phyloP scores from a whole-genome alignment of 192 early-diverging fungal species.

The Dispira simplex region DNA sequence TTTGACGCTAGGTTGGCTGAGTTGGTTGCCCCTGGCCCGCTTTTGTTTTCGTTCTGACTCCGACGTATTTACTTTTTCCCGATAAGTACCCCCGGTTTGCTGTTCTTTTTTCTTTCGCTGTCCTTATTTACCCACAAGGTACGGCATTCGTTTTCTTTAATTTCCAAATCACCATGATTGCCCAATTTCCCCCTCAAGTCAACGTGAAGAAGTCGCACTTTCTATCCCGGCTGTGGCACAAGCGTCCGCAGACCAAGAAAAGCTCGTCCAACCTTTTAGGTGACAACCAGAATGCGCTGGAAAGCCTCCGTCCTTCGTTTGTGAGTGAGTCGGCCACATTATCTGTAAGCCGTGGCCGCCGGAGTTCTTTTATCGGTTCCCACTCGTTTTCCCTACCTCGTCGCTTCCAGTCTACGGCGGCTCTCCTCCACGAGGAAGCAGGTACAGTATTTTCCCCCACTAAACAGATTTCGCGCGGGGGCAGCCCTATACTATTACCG shows the following conservation, averaged over 20 bases:
- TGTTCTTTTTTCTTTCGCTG: too few species aligned
- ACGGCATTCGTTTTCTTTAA: too few species aligned
- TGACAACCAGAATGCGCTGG: background rate
- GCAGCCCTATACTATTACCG: background rate
- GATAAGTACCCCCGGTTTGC: too few species aligned
- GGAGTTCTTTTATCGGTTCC: background rate
- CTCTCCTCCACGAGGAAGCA: background rate
- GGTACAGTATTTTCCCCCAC: background rate
- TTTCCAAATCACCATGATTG: background rate
- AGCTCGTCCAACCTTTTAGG: background rate
- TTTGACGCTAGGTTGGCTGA: too few species aligned
- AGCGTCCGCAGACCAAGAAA: background rate
- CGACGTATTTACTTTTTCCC: too few species aligned
- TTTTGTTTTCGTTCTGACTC: too few species aligned
- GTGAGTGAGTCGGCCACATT: background rate
- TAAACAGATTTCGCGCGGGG: background rate
- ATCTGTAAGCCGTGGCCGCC: background rate
- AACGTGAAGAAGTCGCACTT: background rate
- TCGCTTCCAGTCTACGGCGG: background rate
- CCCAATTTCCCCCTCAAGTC: background rate
- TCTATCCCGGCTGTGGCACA: background rate
- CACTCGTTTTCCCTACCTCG: conserved; percentile 3
- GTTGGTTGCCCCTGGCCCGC: too few species aligned
- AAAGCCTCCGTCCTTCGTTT: background rate
- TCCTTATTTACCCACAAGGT: too few species aligned